Evolutionary conservation across 1,284 basidiomycete species (phyloP).

Genomic region (Ustilago sp.): DNA sequence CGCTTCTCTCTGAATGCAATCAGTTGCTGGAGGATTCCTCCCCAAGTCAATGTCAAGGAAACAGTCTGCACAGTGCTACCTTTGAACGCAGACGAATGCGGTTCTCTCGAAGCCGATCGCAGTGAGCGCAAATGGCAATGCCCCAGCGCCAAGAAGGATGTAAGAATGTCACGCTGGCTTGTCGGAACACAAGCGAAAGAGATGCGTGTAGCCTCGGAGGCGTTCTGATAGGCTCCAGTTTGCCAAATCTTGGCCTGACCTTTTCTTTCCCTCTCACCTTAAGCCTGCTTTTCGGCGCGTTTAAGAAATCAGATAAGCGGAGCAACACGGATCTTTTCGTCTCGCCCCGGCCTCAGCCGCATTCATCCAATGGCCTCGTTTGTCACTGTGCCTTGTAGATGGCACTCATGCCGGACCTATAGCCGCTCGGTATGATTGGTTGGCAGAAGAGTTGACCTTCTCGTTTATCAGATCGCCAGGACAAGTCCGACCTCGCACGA

Average conservation of each 20-base stretch:
- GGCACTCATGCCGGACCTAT: too few species aligned
- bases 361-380: not conserved
- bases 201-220: not conserved
- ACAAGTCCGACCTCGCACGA: not conserved
- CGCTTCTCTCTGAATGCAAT: too few species aligned
- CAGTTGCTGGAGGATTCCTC: too few species aligned
- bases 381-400: not conserved
- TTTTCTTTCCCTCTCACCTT: not conserved
- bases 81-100: not conserved
- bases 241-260: not conserved
- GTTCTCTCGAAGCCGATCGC: not conserved
- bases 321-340: constrained; percentile 31
- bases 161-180: not conserved
- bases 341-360: not conserved
- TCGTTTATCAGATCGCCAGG: not conserved
- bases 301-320: constrained; percentile 41
- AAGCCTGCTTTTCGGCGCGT: not conserved
- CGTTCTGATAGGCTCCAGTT: constrained; percentile 34
- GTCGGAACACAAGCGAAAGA: not conserved
- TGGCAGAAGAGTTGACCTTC: not conserved
- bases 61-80: too few species aligned
- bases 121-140: not conserved
- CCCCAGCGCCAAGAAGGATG: constrained; percentile 5
- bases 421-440: too few species aligned
- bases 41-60: too few species aligned